Evolutionary conservation across 352 stramenopile species (phyloP).

Genomic region (Saprolegnia diclina): DNA sequence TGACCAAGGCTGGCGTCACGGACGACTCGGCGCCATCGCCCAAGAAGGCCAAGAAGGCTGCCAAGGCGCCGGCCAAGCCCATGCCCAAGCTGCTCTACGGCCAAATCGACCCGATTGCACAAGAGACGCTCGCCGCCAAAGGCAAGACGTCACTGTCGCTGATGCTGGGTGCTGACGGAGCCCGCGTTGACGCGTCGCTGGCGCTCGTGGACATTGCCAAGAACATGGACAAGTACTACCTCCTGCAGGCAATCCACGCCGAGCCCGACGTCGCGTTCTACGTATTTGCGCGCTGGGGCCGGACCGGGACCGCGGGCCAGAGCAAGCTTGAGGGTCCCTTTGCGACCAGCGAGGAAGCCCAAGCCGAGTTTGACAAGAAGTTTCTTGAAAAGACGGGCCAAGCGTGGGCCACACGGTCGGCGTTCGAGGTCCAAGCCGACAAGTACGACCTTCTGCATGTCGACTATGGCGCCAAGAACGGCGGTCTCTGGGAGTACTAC

Average conservation of each 20-base stretch:
- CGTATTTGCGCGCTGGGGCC: slow-evolving; percentile 19
- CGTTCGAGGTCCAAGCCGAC: not conserved
- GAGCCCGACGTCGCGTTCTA: not conserved
- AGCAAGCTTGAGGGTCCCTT: slow-evolving; percentile 1
- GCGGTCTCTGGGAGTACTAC: slow-evolving; percentile 15
- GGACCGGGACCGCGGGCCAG: slow-evolving; percentile 11
- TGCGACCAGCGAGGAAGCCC: not conserved
- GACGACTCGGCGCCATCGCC: not conserved
- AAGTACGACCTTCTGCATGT: slow-evolving; percentile 17
- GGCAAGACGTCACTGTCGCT: not conserved
- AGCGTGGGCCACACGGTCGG: not conserved
- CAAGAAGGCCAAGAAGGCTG: not conserved
- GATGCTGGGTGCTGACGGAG: not conserved
- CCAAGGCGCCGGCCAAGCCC: not conserved
- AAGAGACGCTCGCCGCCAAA: not conserved
- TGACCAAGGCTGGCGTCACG: not conserved
- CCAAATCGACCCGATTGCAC: not conserved
- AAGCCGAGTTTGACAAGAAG: slow-evolving; percentile 8
- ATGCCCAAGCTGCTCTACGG: not conserved
- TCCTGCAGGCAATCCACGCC: slow-evolving; percentile 9
- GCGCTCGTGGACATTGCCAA: not conserved
- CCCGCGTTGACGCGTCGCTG: slow-evolving; percentile 1
- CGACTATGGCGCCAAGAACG: not conserved
- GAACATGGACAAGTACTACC: slow-evolving; percentile 23
- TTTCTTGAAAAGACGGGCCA: slow-evolving; percentile 18